Evolutionary conservation across 495 filamentous ascomycete genomes (phyloP).

Genomic region (Penicillium angulare): DNA sequence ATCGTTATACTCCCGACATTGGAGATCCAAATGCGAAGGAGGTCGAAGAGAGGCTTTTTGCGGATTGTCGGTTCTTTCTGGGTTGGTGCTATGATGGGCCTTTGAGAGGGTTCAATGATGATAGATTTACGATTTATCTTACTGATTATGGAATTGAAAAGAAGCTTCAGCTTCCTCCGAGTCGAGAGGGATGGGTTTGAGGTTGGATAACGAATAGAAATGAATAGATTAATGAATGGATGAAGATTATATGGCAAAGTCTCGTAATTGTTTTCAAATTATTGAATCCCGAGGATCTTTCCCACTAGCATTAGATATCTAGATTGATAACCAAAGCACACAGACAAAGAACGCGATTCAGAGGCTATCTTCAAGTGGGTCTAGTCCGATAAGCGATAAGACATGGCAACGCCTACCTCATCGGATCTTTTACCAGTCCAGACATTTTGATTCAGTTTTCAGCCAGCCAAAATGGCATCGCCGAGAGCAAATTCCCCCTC

Average conservation of each 20-base stretch:
- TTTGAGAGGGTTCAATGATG: not conserved
- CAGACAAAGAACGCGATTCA: too few species aligned
- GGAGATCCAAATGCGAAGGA: not conserved
- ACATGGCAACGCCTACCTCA: not conserved
- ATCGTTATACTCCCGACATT: not conserved
- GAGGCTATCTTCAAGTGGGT: not conserved
- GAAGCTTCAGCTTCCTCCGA: not conserved
- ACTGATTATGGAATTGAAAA: not conserved
- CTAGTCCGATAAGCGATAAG: constrained; percentile 9
- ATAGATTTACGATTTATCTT: not conserved
- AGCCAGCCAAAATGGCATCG: constrained; percentile 21
- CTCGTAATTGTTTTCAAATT: too few species aligned
- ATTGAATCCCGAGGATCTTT: too few species aligned
- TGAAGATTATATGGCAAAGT: not conserved
- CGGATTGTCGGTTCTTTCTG: constrained; percentile 1
- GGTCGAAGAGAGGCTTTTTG: not conserved
- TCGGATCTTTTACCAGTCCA: not conserved
- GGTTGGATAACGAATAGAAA: not conserved
- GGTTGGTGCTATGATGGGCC: not conserved
- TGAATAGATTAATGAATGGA: not conserved
- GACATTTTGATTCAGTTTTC: not conserved
- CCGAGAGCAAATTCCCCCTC: constrained; percentile 12
- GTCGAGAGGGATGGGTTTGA: not conserved
- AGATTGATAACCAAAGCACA: too few species aligned
- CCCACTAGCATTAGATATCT: too few species aligned